Percentiles rank a stretch among this genome's conserved stretches.
Evolutionary conservation across 208 protist genomes (phyloP).

Genomic region (Perkinsela sp.): DNA sequence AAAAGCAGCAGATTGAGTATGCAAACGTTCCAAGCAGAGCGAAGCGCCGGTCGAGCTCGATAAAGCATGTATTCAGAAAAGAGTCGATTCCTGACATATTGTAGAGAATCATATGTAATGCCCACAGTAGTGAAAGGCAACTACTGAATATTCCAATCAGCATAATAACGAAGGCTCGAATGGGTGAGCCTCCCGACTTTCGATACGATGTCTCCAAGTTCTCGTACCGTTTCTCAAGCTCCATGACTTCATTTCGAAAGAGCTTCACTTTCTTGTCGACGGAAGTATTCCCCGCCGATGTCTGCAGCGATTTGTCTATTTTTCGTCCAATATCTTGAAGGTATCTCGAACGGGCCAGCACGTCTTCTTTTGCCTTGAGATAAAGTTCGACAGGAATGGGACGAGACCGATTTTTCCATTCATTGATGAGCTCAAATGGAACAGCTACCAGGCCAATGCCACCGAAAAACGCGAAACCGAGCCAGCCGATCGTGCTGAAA

Average conservation of each 20-base stretch:
- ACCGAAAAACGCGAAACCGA: conserved; percentile 61
- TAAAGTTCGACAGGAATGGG: conserved; percentile 41
- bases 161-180: conserved; percentile 14
- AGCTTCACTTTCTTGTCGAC: conserved; percentile 21
- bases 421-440: conserved; percentile 35
- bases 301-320: conserved; percentile 12
- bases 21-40: conserved; percentile 40
- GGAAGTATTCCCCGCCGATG: conserved; percentile 7
- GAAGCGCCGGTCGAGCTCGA: conserved; percentile 25
- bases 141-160: conserved; percentile 11
- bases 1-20: conserved; percentile 56
- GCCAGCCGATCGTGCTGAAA: conserved; percentile 26
- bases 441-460: conserved; percentile 63
- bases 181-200: conserved; percentile 16
- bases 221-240: conserved; percentile 30
- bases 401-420: conserved; percentile 26
- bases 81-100: conserved; percentile 20
- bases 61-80: conserved; percentile 34
- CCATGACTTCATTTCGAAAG: conserved; percentile 29
- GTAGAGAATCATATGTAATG: conserved; percentile 50
- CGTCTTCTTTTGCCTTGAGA: conserved; percentile 15
- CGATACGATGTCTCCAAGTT: conserved; percentile 32
- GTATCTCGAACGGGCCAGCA: conserved; percentile 15
- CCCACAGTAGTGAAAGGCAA: conserved; percentile 32
- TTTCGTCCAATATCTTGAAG: conserved; percentile 19